Base-by-base conservation (phyloP, 2,329 filamentous ascomycete genomes). In the Penicillium sp. region DNA sequence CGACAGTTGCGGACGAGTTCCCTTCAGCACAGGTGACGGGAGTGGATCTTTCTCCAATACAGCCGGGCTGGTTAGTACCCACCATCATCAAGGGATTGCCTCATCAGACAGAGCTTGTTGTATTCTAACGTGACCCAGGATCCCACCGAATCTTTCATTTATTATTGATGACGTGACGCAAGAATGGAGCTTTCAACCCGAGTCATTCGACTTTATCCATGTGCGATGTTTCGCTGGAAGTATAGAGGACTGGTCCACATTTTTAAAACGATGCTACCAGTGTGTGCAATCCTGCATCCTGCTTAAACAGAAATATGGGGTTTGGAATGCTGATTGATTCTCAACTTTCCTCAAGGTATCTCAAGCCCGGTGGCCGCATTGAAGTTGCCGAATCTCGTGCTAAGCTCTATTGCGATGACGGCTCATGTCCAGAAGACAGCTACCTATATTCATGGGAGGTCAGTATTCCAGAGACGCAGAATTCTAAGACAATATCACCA, bases 31-130 rank as follows among this genome's bases (percentile, higher is more conserved):
- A 75, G 35, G 77, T 85, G 45, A 76, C 78, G 1, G 83, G 82
- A 38, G 80, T 76, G 12, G 82, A 84, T 64, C 76, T 84, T 33
- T 81, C 78, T 1, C 81, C 82, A 33, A 84, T 83, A 56, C 82
- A 84, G 64, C 82, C 81, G 6, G 71, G 74, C 60, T 80, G 67
- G 67, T 62, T 58, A 24, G 58, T 35, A 38, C n/a, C 15, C n/a
- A 12, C 28, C 15, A 44, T 35, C 38, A 28, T 10, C 19, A 3
- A 28, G n/a, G 8, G 30, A 33, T 28, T n/a, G 3, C 17, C 26
- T 49, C 15, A 4, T 17, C 15, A 22, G 7, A 28, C 22, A 1
- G 49, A 53, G 10, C 7, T 2, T 24, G 12, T 17, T 17, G 50
- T 53, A 26, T 28, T 22, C 44, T 60, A 40, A 63, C 7, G 17